These are phyloP conservation scores for Termitomyces sp. DNA, from an alignment of 768 basidiomycete species.

Conservation along the genomic window DNA sequence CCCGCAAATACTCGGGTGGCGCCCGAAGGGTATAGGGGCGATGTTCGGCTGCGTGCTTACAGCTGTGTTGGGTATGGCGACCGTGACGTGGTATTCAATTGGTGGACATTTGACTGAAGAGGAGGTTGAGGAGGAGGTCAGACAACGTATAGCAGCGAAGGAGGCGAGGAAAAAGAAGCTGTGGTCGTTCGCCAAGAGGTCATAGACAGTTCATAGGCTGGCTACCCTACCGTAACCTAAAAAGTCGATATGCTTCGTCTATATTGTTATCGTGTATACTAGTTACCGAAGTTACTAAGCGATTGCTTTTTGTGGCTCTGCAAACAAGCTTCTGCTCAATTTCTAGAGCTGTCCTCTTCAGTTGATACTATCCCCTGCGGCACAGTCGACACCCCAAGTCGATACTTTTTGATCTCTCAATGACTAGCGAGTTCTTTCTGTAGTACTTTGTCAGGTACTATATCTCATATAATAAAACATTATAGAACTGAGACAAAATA, in stretches of 20 bases:
- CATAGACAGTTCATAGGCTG: not conserved
- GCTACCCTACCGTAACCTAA: not conserved
- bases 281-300: not conserved
- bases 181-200: conserved; percentile 6
- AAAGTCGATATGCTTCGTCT: not conserved
- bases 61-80: conserved; percentile 77
- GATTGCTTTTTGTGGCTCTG: not conserved
- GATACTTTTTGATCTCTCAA: too few relatives aligned
- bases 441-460: too few relatives aligned
- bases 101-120: conserved; percentile 74
- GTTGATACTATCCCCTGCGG: too few relatives aligned
- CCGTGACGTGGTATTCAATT: conserved; percentile 83
- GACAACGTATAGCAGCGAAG: conserved; percentile 55
- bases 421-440: too few relatives aligned
- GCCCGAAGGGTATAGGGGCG: conserved; percentile 67
- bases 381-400: too few relatives aligned
- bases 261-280: not conserved
- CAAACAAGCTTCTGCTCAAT: not conserved
- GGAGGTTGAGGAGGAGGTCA: conserved; percentile 75
- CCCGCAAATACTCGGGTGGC: conserved; percentile 72
- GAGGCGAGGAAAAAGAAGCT: conserved; percentile 30
- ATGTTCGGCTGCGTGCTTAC: conserved; percentile 79
- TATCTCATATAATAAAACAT: too few relatives aligned
- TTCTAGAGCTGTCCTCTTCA: not conserved
- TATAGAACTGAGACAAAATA: too few relatives aligned